Evolutionary conservation across 495 filamentous ascomycete genomes (phyloP).

Genomic region (Aspergillus leporis): DNA sequence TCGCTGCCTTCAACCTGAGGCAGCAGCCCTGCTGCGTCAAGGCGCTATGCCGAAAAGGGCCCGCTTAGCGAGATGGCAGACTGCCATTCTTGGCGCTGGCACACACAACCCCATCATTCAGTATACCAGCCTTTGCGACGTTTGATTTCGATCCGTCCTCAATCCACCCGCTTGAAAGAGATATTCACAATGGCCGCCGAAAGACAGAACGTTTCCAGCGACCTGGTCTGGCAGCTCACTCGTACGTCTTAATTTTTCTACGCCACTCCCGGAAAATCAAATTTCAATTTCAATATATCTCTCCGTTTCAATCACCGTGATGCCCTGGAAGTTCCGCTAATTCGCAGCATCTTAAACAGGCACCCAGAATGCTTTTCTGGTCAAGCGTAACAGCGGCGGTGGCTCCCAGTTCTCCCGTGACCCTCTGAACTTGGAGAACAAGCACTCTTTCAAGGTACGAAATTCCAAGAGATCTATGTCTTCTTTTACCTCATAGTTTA

Average conservation of each 20-base stretch:
- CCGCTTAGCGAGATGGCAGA: constrained; percentile 44
- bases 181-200: constrained; percentile 45
- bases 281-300: neutral
- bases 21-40: constrained; percentile 8
- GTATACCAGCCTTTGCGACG: constrained; percentile 15
- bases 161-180: constrained; percentile 20
- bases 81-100: constrained; percentile 30
- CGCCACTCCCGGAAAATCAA: neutral
- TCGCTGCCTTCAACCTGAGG: constrained; percentile 19
- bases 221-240: constrained; percentile 88
- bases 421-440: constrained; percentile 86
- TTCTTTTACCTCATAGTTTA: neutral
- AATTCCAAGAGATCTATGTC: neutral
- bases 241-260: constrained; percentile 58
- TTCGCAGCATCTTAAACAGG: constrained; percentile 50
- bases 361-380: constrained; percentile 77
- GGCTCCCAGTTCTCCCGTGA: constrained; percentile 89
- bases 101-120: constrained; percentile 34
- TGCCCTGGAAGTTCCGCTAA: constrained; percentile 16
- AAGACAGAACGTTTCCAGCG: constrained; percentile 70
- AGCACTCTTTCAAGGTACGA: constrained; percentile 84
- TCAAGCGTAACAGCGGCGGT: constrained; percentile 77
- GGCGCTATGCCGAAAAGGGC: constrained; percentile 40
- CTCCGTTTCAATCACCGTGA: neutral
- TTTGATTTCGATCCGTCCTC: constrained; percentile 28